phyloP scores from a whole-genome alignment of 1,284 basidiomycete genomes.

The Malassezia brasiliensis region DNA sequence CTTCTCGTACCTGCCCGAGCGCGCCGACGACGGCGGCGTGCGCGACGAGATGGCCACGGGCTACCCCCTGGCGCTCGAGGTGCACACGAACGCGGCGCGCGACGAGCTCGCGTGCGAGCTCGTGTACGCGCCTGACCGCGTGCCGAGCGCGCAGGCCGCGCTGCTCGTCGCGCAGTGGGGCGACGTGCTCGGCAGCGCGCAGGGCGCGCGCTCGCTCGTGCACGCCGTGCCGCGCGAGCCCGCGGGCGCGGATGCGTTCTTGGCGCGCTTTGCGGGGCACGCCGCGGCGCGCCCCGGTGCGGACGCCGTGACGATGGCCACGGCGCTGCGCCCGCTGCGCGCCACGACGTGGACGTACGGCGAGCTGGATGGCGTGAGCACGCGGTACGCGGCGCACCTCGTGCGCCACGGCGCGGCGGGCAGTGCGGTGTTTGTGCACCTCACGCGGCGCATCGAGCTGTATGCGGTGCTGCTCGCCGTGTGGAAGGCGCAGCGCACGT shows the following conservation, averaged over 20 bases:
- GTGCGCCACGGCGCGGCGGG: background rate
- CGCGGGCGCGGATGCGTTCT: constrained; percentile 18
- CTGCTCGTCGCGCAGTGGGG: constrained; percentile 30
- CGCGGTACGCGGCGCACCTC: constrained; percentile 23
- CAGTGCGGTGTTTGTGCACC: constrained; percentile 28
- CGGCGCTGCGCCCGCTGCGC: constrained; percentile 14
- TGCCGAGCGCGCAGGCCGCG: constrained; percentile 24
- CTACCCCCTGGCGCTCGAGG: constrained; percentile 34
- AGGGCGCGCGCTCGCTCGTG: constrained; percentile 6
- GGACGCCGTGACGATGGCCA: constrained; percentile 27
- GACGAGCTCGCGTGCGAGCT: constrained; percentile 22
- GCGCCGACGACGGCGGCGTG: constrained; percentile 6
- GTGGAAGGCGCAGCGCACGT: constrained; percentile 41
- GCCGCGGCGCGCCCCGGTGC: constrained; percentile 18
- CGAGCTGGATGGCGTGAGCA: constrained; percentile 28
- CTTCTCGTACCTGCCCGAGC: constrained; percentile 29
- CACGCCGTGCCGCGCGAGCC: constrained; percentile 8
- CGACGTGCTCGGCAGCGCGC: background rate
- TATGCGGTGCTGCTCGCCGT: constrained; percentile 34
- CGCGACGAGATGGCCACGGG: constrained; percentile 28
- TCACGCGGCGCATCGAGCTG: constrained; percentile 28
- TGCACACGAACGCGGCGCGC: constrained; percentile 14
- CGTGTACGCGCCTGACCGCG: constrained; percentile 20
- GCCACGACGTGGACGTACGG: constrained; percentile 23
- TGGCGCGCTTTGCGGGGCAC: constrained; percentile 24